phyloP scores from a whole-genome alignment of 108 stramenopile genomes.

The Nannochloropsis oceanica region DNA sequence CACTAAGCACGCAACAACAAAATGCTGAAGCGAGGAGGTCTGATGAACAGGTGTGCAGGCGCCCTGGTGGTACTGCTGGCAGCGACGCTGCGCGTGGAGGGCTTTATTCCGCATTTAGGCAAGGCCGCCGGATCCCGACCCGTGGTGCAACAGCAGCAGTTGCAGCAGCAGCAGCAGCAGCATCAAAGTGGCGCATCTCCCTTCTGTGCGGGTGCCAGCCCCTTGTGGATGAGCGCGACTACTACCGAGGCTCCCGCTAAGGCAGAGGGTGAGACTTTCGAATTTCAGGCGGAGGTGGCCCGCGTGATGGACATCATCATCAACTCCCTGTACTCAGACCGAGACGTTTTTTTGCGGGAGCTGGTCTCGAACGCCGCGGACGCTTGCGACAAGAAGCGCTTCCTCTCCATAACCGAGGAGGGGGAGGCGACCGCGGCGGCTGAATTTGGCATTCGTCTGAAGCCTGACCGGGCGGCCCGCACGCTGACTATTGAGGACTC shows the following conservation, averaged over 20 bases:
- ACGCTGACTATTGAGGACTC: conserved; percentile 83
- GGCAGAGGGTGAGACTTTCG: conserved; percentile 26
- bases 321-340: conserved; percentile 70
- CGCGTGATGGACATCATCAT: conserved; percentile 98
- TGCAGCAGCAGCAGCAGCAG: not conserved
- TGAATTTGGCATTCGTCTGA: conserved; percentile 35
- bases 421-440: conserved; percentile 5
- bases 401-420: conserved; percentile 30
- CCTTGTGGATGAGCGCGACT: conserved; percentile 12
- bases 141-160: not conserved
- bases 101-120: not conserved
- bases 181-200: not conserved
- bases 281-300: conserved; percentile 76
- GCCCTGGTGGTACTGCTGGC: not conserved
- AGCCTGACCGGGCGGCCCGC: conserved; percentile 30
- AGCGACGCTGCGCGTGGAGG: not conserved
- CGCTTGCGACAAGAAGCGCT: conserved; percentile 44
- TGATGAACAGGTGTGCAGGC: not conserved
- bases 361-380: conserved; percentile 43
- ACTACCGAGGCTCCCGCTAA: not conserved
- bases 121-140: not conserved
- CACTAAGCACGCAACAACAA: too few species aligned
- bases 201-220: not conserved
- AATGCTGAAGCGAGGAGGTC: too few species aligned
- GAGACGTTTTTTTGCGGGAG: conserved; percentile 40